phyloP scores from a whole-genome alignment of 1,139 yeast species.

The Geotrichum siamense region DNA sequence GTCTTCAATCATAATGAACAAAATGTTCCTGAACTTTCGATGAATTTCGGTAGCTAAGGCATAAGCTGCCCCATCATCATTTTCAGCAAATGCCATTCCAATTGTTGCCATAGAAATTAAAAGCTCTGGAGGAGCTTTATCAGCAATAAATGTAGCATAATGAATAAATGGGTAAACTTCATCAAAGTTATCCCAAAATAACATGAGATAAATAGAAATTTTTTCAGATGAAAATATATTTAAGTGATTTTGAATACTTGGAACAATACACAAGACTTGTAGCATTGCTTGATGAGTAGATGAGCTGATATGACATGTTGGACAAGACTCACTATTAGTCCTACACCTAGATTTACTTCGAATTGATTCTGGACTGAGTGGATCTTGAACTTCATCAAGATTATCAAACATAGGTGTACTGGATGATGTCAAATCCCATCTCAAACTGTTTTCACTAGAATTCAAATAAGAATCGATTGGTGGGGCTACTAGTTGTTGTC shows the following conservation, averaged over 20 bases:
- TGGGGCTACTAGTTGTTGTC: not conserved
- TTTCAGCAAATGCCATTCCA: slow-evolving; percentile 33
- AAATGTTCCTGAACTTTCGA: slow-evolving; percentile 24
- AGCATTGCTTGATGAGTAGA: slow-evolving; percentile 17
- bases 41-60: slow-evolving; percentile 26
- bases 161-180: slow-evolving; percentile 35
- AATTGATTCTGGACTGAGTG: not conserved
- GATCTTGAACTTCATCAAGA: slow-evolving; percentile 5
- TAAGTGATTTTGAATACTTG: slow-evolving; percentile 18
- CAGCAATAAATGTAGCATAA: slow-evolving; percentile 32
- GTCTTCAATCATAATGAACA: slow-evolving; percentile 26
- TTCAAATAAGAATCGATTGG: not conserved
- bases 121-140: slow-evolving; percentile 27
- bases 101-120: slow-evolving; percentile 32
- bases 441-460: not conserved
- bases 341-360: not conserved
- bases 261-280: slow-evolving; percentile 19
- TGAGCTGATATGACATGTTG: slow-evolving; percentile 3
- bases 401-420: slow-evolving; percentile 4
- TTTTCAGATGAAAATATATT: slow-evolving; percentile 19
- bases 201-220: slow-evolving; percentile 24
- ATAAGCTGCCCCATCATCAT: slow-evolving; percentile 19
- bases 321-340: not conserved
- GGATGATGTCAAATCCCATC: slow-evolving; percentile 4
- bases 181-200: slow-evolving; percentile 34